Percentiles rank a stretch among this genome's conserved stretches.
These are phyloP conservation scores for Ceratocystis diversiconidia DNA, from an alignment of 2,329 filamentous ascomycete genomes.

Conservation along the genomic window DNA sequence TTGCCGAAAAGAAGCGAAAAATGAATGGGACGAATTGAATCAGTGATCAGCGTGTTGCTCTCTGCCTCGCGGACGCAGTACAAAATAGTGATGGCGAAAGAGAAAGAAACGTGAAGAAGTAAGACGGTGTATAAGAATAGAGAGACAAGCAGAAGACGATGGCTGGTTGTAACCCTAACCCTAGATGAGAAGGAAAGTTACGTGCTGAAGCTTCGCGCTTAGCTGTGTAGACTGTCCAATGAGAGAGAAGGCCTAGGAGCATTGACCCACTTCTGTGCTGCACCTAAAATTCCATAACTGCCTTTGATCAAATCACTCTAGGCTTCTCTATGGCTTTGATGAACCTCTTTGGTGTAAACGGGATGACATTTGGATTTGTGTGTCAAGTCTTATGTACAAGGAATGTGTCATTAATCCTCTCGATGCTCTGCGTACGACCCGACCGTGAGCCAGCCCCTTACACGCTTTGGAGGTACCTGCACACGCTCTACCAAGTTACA, in stretches of 20 bases:
- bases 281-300: not conserved
- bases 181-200: not conserved
- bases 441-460: not conserved
- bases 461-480: not conserved
- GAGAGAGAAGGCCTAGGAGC: not conserved
- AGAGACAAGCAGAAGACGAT: not conserved
- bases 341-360: not conserved
- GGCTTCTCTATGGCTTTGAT: not conserved
- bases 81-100: not conserved
- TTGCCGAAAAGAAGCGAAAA: not conserved
- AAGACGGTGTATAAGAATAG: not conserved
- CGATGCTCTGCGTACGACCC: not conserved
- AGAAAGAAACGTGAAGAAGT: not conserved
- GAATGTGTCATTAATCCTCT: slow-evolving; percentile 1
- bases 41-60: no score
- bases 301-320: not conserved
- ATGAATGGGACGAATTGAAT: not conserved
- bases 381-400: not conserved
- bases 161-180: not conserved
- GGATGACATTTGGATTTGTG: not conserved
- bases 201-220: not conserved
- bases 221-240: not conserved
- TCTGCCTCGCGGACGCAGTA: no score
- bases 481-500: not conserved
- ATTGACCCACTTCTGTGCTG: not conserved